Base-by-base conservation (phyloP, 2,329 filamentous ascomycete genomes). In the Ascochyta viciae-villosae region DNA sequence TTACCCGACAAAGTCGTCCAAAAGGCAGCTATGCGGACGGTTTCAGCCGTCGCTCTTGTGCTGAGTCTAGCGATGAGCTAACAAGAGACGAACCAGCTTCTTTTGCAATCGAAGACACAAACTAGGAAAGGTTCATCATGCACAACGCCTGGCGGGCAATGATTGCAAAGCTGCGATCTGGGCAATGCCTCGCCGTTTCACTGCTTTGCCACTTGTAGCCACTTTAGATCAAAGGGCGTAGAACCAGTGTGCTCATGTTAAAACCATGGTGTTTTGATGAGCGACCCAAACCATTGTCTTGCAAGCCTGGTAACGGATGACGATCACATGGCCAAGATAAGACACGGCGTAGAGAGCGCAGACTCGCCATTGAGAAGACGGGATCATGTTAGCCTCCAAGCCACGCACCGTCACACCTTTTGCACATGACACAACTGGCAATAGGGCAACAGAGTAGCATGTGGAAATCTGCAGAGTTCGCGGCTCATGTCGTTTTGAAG, bases 131-230 rank as follows among this genome's bases (percentile, higher is more conserved):
- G 26, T n/a, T n/a, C 31, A 12, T 26, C n/a, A 34, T 39, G 47
- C 43, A 39, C 24, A 22, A 13, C 31, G 23, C 23, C 24, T 37
- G 38, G 24, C 8, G 31, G 40, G 15, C 26, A 16, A 10, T 27
- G 27, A 34, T 22, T 15, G 41, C 8, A 13, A 24, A 24, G 42
- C 31, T 56, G 41, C 42, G 26, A 41, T 22, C 29, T 46, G 35
- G 19, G 53, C 47, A 41, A 9, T 4, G 41, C 45, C 29, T 56
- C 47, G 34, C 35, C 8, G 42, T 51, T 56, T 50, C 53, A 56
- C n/a, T 56, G 26, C 24, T 47, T 48, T 23, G 42, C 47, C 48
- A 42, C 37, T 31, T 31, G 24, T 13, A 19, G 6, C 19, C 15
- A 39, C n/a, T 16, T 42, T 45, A 35, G 26, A 19, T 41, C 19